phyloP scores from a whole-genome alignment of 1,284 basidiomycete genomes.

The Sphagnurus paluster region DNA sequence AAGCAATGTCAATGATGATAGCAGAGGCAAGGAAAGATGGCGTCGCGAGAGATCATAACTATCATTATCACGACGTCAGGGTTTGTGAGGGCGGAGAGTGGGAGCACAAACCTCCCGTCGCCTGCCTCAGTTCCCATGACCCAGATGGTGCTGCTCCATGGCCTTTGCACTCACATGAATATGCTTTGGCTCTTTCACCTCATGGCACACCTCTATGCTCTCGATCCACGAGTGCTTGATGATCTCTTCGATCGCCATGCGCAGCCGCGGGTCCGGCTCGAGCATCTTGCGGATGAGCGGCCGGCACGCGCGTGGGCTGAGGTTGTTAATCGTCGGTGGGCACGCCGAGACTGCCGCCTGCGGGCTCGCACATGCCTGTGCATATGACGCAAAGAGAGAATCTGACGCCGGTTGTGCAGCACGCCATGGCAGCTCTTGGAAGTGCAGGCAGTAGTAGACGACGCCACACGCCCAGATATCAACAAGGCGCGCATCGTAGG shows the following conservation, averaged over 20 bases:
- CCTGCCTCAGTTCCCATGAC: constrained; percentile 9
- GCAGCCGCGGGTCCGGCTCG: constrained; percentile 87
- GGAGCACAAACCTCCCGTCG: constrained; percentile 2
- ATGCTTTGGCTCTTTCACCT: constrained; percentile 59
- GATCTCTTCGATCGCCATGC: constrained; percentile 83
- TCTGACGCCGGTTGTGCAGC: constrained; percentile 84
- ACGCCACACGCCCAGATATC: constrained; percentile 98
- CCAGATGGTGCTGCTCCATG: constrained; percentile 29
- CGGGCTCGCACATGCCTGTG: constrained; percentile 59
- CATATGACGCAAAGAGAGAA: constrained; percentile 82
- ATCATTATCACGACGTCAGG: no score
- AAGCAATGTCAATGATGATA: not conserved
- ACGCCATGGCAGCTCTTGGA: constrained; percentile 96
- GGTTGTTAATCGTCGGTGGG: constrained; percentile 83
- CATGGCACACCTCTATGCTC: constrained; percentile 75
- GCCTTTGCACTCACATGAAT: constrained; percentile 65
- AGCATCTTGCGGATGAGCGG: constrained; percentile 92
- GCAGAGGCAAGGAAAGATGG: not conserved
- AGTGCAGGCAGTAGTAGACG: constrained; percentile 98
- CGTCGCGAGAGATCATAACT: not conserved
- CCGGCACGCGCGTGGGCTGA: constrained; percentile 86
- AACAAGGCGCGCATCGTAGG: constrained; percentile 96
- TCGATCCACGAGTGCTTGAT: constrained; percentile 84
- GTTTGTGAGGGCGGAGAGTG: not conserved
- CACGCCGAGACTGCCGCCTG: constrained; percentile 41